Evolutionary conservation across 2,329 filamentous ascomycete species (phyloP).

Genomic region (Blumeriella jaapii): DNA sequence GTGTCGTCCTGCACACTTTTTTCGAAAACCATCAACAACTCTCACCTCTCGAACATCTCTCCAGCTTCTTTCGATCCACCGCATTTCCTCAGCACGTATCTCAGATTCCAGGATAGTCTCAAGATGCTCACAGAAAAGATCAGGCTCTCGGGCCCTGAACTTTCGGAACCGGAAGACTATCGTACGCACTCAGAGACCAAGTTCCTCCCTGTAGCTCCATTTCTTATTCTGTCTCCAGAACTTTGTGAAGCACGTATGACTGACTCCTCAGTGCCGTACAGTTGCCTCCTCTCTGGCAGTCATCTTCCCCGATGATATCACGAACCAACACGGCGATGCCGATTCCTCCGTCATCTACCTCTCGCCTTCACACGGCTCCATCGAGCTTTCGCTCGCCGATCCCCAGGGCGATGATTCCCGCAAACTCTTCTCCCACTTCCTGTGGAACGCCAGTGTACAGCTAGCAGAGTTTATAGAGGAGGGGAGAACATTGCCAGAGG

Average conservation of each 20-base stretch:
- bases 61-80: too few species aligned
- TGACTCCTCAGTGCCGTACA: too few species aligned
- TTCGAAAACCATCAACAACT: too few species aligned
- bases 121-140: conserved; percentile 39
- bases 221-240: too few species aligned
- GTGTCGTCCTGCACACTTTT: too few species aligned
- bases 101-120: too few species aligned
- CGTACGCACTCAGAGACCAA: too few species aligned
- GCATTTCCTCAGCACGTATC: too few species aligned
- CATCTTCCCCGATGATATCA: conserved; percentile 56
- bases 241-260: too few species aligned
- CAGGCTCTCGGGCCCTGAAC: conserved; percentile 29
- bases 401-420: conserved; percentile 42
- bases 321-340: conserved; percentile 51
- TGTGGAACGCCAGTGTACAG: conserved; percentile 57
- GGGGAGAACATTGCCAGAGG: conserved; percentile 5
- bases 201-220: too few species aligned
- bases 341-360: conserved; percentile 48
- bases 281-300: conserved; percentile 47
- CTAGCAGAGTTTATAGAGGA: conserved; percentile 44
- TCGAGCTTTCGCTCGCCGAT: conserved; percentile 27
- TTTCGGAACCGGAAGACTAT: conserved; percentile 43
- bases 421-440: conserved; percentile 56
- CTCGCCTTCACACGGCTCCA: conserved; percentile 30
- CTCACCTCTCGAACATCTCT: too few species aligned